These are phyloP conservation scores for Amoebophrya sp. DNA, from an alignment of 169 alveolate species.

Conservation along the genomic window DNA sequence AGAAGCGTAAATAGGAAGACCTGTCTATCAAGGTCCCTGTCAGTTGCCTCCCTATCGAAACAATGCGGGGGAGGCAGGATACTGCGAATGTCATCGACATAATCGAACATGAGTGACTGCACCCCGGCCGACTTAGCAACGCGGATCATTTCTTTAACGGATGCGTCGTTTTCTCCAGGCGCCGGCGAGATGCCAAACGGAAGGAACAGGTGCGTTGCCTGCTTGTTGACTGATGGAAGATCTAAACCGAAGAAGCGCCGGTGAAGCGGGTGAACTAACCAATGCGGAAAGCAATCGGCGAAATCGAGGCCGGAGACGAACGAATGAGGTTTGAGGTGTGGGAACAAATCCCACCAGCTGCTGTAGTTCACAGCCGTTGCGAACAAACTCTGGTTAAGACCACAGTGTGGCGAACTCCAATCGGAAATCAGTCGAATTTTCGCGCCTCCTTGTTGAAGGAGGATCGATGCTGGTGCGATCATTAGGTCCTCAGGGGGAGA, in stretches of 20 bases:
- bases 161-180: neutral
- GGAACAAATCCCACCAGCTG: neutral
- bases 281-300: neutral
- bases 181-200: neutral
- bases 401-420: neutral
- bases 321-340: neutral
- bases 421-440: neutral
- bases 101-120: neutral
- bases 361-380: neutral
- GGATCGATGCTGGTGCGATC: neutral
- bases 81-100: neutral
- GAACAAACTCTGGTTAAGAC: neutral
- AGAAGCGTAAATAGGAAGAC: neutral
- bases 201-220: neutral
- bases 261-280: neutral
- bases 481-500: neutral
- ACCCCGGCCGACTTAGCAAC: neutral
- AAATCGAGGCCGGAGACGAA: neutral
- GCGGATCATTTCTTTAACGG: neutral
- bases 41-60: neutral
- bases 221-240: neutral
- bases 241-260: neutral
- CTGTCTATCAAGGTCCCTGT: neutral
- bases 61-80: neutral
- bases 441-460: neutral